phyloP scores from a whole-genome alignment of 192 early-diverging fungal genomes.

The Coemansia sp. region DNA sequence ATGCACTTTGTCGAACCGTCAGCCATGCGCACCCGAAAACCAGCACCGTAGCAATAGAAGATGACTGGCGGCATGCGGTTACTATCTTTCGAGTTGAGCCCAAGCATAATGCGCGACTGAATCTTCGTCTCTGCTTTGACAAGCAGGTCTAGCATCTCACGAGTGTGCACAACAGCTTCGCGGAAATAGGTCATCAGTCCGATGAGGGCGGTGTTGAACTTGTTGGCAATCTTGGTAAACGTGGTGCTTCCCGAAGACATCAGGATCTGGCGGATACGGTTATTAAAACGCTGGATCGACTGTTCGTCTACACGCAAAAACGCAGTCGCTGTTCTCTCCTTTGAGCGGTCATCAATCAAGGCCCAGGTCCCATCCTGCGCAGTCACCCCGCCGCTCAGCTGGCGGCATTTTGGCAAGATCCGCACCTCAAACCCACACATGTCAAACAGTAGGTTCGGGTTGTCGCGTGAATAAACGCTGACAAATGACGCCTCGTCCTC shows the following conservation, averaged over 20 bases:
- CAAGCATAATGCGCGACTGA: constrained; percentile 98
- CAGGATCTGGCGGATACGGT: constrained; percentile 94
- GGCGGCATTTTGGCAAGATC: constrained; percentile 90
- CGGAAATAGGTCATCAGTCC: constrained; percentile 98
- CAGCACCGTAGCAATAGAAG: constrained; percentile 63
- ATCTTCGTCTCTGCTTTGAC: constrained; percentile 99
- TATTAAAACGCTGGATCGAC: constrained; percentile 87
- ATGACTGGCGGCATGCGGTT: constrained; percentile 94
- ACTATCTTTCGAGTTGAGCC: constrained; percentile 99
- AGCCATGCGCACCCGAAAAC: constrained; percentile 52
- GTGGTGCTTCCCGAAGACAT: constrained; percentile 98
- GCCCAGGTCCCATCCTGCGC: constrained; percentile 76
- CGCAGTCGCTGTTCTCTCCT: constrained; percentile 97
- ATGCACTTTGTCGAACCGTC: constrained; percentile 40
- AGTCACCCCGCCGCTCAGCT: constrained; percentile 68
- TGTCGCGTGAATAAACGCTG: constrained; percentile 95
- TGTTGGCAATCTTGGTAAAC: constrained; percentile 98
- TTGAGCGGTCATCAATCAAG: constrained; percentile 93
- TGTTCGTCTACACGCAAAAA: constrained; percentile 96
- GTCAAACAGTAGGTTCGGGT: constrained; percentile 94
- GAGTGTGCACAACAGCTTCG: constrained; percentile 96
- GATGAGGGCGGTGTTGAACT: constrained; percentile 87
- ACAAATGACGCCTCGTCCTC: constrained; percentile 84
- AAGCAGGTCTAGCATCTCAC: constrained; percentile 93
- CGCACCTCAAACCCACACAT: constrained; percentile 93